Evolutionary conservation across 1,139 yeast species (phyloP).

Genomic region (Nakaseomyces delphensis): DNA sequence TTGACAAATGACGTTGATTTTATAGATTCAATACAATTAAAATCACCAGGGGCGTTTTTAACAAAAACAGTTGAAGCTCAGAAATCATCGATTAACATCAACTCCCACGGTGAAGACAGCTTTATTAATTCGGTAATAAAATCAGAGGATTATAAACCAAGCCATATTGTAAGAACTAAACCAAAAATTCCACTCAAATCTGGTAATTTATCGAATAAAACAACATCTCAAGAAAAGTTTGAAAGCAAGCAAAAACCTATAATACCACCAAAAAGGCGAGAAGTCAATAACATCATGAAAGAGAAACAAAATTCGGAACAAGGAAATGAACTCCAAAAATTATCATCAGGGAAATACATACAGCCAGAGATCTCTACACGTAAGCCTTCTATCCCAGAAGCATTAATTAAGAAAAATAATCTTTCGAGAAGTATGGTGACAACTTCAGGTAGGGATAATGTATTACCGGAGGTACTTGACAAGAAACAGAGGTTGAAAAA

Average conservation of each 20-base stretch:
- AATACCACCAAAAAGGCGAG: slow-evolving; percentile 4
- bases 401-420: neutral
- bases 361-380: neutral
- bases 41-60: slow-evolving; percentile 9
- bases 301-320: neutral
- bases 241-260: slow-evolving; percentile 5
- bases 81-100: neutral
- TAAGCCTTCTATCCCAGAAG: slow-evolving; percentile 8
- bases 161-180: neutral
- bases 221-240: slow-evolving; percentile 9
- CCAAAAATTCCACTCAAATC: slow-evolving; percentile 21
- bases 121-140: slow-evolving; percentile 21
- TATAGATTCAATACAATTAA: slow-evolving; percentile 20
- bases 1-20: slow-evolving; percentile 14
- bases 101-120: slow-evolving; percentile 15
- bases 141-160: slow-evolving; percentile 10
- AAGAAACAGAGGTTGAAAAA: slow-evolving; percentile 13
- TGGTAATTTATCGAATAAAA: slow-evolving; percentile 11
- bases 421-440: neutral
- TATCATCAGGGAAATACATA: neutral
- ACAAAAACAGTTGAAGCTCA: neutral
- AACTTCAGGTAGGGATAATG: neutral
- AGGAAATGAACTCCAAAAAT: slow-evolving; percentile 1
- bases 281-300: slow-evolving; percentile 11
- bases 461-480: slow-evolving; percentile 16